Conservation (phyloP, 73 alveolate species). For the Stentor roeselii region DNA sequence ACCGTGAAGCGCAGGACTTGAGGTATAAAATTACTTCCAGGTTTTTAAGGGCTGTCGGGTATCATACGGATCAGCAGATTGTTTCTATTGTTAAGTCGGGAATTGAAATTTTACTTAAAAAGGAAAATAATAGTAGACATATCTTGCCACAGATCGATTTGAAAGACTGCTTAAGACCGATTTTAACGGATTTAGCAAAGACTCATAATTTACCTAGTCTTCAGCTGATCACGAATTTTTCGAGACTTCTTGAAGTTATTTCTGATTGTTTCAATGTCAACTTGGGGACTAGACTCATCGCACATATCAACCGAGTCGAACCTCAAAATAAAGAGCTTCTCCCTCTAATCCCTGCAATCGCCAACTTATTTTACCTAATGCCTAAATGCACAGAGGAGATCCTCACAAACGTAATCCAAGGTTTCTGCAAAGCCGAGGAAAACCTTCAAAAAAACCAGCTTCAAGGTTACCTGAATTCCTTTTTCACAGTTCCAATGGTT, state of each 20-base stretch:
- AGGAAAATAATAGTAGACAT: constrained; percentile 15
- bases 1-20: not conserved
- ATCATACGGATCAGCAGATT: not conserved
- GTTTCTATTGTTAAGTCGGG: constrained; percentile 1
- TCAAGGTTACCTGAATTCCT: constrained; percentile 5
- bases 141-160: constrained; percentile 1
- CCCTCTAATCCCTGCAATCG: constrained; percentile 17
- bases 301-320: not conserved
- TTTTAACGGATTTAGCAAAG: constrained; percentile 5
- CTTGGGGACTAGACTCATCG: not conserved
- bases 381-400: constrained; percentile 16
- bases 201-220: not conserved
- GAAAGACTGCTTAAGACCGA: constrained; percentile 18
- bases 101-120: not conserved
- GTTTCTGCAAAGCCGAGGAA: constrained; percentile 10
- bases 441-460: constrained; percentile 13
- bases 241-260: constrained; percentile 22
- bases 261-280: constrained; percentile 19
- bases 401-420: not conserved
- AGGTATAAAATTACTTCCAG: constrained; percentile 12
- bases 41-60: constrained; percentile 15
- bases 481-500: constrained; percentile 16
- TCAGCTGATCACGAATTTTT: not conserved
- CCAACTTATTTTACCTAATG: constrained; percentile 4
- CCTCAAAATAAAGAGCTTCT: not conserved